Base-by-base conservation (phyloP, 495 filamentous ascomycete species). In the Amphirosellinia nigrospora region DNA sequence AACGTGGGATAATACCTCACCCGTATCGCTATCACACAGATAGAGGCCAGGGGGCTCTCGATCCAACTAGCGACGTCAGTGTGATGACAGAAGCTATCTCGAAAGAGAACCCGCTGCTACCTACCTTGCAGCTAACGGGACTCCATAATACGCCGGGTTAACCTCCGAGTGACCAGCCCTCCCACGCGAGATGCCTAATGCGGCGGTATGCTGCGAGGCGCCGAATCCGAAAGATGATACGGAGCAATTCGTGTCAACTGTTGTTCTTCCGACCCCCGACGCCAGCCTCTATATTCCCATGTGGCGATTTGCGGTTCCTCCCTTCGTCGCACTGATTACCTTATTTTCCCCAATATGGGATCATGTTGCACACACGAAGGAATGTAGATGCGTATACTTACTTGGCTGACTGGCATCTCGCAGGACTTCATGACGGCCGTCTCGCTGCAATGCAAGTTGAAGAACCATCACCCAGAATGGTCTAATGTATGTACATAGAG, bases 381-480 rank as follows among this genome's bases (percentile, higher is more conserved):
- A 41, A 21, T 21, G 26, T 61, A 26, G 16, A 0, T 34, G 39
- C 46, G n/a, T 46, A 69, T 52, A 32, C 66, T 23, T 58, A 13
- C 46, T 30, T 48, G 34, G 55, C 68, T 70, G 38, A 70, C 60
- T 28, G 48, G n/a, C 38, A n/a, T 36, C 68, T 39, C 58, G 36
- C 53, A 89, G 88, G 85, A 85, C 65, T 90, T 89, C 77, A 89
- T 89, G 88, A 86, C 85, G 30, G 79, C 81, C 28, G 82, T 90
- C 23, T 83, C 88, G 41, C 74, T 84, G 61, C 80, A 86, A 70
- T 89, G 87, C 78, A 85, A 86, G 74, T 62, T 81, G 21, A 79
- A 85, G 69, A 87, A 84, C 66, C 88, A 90, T 71, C 88, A 90
- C 71, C 88, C 88, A 1, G 88, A 90, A 69, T 90, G 88, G 87